Percentiles rank a stretch among this genome's conserved stretches.
Evolutionary conservation across 202 grass and related monocot species (phyloP).

Genomic region (Miscanthus sacchariflorus): DNA sequence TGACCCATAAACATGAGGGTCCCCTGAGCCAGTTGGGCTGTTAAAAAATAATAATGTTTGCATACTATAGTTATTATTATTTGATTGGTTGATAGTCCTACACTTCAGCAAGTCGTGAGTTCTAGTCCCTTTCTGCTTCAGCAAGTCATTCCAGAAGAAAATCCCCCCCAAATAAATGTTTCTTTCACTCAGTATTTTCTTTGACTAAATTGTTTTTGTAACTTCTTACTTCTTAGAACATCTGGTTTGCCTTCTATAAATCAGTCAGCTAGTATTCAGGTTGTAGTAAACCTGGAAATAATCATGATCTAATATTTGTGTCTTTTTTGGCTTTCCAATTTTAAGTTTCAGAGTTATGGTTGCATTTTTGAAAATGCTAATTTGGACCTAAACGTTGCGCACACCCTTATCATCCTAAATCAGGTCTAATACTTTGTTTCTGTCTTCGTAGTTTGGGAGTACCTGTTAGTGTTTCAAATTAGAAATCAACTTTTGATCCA

Average conservation of each 20-base stretch:
- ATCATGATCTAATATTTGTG: constrained; percentile 8
- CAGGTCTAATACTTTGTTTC: neutral
- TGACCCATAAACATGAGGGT: neutral
- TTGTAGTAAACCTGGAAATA: constrained; percentile 10
- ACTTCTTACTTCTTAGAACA: neutral
- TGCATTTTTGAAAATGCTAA: constrained; percentile 17
- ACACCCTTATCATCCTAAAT: neutral
- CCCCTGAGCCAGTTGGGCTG: neutral
- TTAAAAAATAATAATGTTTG: neutral
- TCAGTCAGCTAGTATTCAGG: constrained; percentile 17
- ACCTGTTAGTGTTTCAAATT: constrained; percentile 1
- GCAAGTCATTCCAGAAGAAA: neutral
- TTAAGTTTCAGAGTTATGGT: constrained; percentile 20
- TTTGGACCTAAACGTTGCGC: neutral
- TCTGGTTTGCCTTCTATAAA: constrained; percentile 21
- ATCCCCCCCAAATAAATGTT: neutral
- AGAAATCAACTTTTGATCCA: constrained; percentile 25
- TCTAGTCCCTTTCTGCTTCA: constrained; percentile 9
- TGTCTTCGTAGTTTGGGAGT: neutral
- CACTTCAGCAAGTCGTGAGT: neutral
- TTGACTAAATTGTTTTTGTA: constrained; percentile 11
- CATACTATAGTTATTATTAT: neutral
- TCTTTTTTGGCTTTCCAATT: neutral
- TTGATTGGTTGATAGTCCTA: neutral
- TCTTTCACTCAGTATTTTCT: constrained; percentile 6